Percentiles rank a stretch among this genome's conserved stretches.
Evolutionary conservation across 768 basidiomycete species (phyloP).

Genomic region (Mrakia hoshinonis): DNA sequence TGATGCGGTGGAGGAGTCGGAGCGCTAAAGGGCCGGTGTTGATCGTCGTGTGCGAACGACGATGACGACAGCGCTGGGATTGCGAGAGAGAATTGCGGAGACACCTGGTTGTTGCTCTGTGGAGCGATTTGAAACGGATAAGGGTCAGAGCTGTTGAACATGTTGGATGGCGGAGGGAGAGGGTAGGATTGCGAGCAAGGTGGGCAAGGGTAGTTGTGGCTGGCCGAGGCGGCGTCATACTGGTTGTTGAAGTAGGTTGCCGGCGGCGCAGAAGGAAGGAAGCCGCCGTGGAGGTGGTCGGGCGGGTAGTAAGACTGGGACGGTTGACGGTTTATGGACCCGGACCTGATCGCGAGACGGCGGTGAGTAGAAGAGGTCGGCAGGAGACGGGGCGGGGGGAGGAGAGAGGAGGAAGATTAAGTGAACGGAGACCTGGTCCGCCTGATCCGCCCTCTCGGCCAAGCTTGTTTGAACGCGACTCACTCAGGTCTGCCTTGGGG

Average conservation of each 20-base stretch:
- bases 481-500: not conserved
- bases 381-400: not conserved
- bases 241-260: conserved; percentile 1
- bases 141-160: not conserved
- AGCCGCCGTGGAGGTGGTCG: not conserved
- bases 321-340: not conserved
- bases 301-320: not conserved
- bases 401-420: too few relatives aligned
- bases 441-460: not conserved
- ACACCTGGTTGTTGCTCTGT: not conserved
- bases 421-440: not conserved
- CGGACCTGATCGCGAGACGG: not conserved
- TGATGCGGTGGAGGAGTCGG: not conserved
- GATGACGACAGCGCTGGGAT: not conserved
- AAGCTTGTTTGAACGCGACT: not conserved
- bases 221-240: too few relatives aligned
- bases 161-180: not conserved
- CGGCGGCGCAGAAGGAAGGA: not conserved
- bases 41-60: not conserved
- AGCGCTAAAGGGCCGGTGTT: not conserved
- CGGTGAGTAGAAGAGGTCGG: too few relatives aligned
- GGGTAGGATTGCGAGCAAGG: not conserved
- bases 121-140: not conserved
- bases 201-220: not conserved
- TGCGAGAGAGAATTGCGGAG: not conserved